Percentiles rank a stretch among this genome's conserved stretches.
Evolutionary conservation across 805 yeast genomes (phyloP).

Genomic region (Sporopachydermia lactativora): DNA sequence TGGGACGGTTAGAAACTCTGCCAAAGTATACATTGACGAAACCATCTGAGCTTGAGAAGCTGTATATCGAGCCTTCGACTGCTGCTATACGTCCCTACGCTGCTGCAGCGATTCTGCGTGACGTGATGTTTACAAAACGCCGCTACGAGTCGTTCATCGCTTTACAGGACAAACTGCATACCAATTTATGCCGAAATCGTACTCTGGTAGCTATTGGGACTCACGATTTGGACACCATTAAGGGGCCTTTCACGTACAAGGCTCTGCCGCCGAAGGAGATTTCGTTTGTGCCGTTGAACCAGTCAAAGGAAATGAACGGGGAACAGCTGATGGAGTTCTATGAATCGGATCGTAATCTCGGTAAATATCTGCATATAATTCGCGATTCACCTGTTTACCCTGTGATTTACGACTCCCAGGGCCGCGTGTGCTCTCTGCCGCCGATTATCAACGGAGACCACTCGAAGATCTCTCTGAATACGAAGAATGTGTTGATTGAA

Average conservation of each 20-base stretch:
- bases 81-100: constrained; percentile 78
- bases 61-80: constrained; percentile 68
- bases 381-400: constrained; percentile 84
- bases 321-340: constrained; percentile 75
- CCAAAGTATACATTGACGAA: constrained; percentile 57
- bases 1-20: constrained; percentile 43
- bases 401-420: constrained; percentile 64
- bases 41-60: constrained; percentile 41
- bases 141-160: constrained; percentile 90
- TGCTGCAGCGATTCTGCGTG: constrained; percentile 86
- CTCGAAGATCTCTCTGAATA: constrained; percentile 74
- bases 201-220: constrained; percentile 97
- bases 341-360: constrained; percentile 79
- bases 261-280: constrained; percentile 65
- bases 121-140: constrained; percentile 68
- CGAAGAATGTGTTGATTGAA: constrained; percentile 83
- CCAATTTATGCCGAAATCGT: constrained; percentile 94
- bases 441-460: constrained; percentile 92
- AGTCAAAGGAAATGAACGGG: constrained; percentile 57
- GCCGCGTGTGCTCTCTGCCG: constrained; percentile 81
- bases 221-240: constrained; percentile 74
- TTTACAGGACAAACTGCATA: constrained; percentile 89
- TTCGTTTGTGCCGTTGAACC: constrained; percentile 54
- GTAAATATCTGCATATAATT: constrained; percentile 79
- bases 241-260: constrained; percentile 77